Conservation (phyloP, 495 filamentous ascomycete genomes). For the Halenospora varia region DNA sequence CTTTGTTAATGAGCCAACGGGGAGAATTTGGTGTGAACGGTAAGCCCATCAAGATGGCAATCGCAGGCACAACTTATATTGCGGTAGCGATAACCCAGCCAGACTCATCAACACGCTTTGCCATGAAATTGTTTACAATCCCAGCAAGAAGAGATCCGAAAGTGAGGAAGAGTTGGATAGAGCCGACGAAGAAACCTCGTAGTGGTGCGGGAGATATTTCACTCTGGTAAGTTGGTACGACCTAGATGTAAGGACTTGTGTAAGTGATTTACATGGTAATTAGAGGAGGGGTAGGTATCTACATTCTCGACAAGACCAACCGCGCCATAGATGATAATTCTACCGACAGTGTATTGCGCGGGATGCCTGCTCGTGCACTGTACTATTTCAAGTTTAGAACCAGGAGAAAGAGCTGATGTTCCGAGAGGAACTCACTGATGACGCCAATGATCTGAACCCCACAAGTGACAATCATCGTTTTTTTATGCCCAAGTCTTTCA, state of each 20-base stretch:
- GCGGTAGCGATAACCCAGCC: background rate
- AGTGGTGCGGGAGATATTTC: background rate
- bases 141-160: background rate
- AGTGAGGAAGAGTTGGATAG: background rate
- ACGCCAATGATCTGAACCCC: background rate
- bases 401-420: background rate
- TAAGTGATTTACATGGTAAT: too few species aligned
- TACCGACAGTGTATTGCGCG: background rate
- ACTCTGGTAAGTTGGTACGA: background rate
- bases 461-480: background rate
- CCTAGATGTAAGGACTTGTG: too few species aligned
- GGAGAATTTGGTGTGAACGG: background rate
- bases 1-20: background rate
- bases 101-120: background rate
- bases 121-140: background rate
- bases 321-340: background rate
- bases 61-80: background rate
- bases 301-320: background rate
- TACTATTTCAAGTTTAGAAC: background rate
- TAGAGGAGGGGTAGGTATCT: too few species aligned
- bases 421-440: background rate
- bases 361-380: background rate
- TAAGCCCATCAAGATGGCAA: background rate
- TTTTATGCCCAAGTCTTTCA: background rate
- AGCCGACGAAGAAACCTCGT: background rate